These are phyloP conservation scores for Mycena belliarum DNA, from an alignment of 768 basidiomycete species.

Conservation along the genomic window DNA sequence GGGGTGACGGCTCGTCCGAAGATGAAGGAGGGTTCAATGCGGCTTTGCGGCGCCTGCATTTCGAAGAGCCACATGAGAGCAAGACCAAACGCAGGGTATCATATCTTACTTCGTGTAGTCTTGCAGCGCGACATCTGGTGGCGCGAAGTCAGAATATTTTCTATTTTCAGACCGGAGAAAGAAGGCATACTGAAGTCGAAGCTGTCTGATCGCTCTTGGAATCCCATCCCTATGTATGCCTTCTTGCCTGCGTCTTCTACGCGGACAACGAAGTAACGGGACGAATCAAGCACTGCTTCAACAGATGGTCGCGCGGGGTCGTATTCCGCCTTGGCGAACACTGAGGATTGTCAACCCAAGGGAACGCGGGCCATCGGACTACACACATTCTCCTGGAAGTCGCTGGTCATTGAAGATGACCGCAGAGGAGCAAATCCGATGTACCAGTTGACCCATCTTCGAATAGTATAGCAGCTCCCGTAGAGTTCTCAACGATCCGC, in stretches of 20 bases:
- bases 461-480: slow-evolving; percentile 68
- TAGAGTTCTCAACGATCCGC: slow-evolving; percentile 77
- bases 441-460: slow-evolving; percentile 83
- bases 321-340: slow-evolving; percentile 87
- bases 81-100: background rate
- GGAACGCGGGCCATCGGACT: slow-evolving; percentile 1
- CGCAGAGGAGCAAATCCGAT: slow-evolving; percentile 1
- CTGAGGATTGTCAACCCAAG: slow-evolving; percentile 38
- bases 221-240: slow-evolving; percentile 94
- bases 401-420: background rate
- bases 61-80: slow-evolving; percentile 10
- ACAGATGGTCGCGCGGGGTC: slow-evolving; percentile 77
- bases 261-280: slow-evolving; percentile 90
- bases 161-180: slow-evolving; percentile 3
- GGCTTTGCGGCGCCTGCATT: slow-evolving; percentile 60
- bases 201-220: slow-evolving; percentile 82
- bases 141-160: slow-evolving; percentile 9
- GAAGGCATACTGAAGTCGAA: slow-evolving; percentile 84
- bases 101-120: slow-evolving; percentile 75
- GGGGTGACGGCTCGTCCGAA: slow-evolving; percentile 56
- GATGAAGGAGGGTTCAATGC: slow-evolving; percentile 53
- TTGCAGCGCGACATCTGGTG: slow-evolving; percentile 77
- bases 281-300: slow-evolving; percentile 95
- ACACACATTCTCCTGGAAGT: background rate
- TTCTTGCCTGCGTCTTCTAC: slow-evolving; percentile 87